phyloP scores from a whole-genome alignment of 192 early-diverging fungal genomes.

The Lunasporangiospora selenospora region DNA sequence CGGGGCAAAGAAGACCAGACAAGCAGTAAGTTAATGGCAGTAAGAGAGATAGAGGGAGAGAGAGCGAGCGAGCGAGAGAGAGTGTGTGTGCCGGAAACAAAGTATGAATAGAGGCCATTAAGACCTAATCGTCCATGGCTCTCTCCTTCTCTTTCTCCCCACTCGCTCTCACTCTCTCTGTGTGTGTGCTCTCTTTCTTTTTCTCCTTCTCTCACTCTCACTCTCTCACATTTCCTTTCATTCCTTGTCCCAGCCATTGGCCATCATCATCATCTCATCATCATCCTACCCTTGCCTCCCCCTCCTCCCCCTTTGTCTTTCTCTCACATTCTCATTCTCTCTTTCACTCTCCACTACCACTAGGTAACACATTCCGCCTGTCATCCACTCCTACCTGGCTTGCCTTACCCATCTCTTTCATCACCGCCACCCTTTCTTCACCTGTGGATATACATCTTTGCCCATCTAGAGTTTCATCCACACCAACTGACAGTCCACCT shows the following conservation, averaged over 20 bases:
- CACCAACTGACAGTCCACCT: not conserved
- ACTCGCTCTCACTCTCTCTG: not conserved
- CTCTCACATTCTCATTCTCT: not conserved
- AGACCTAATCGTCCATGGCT: too few species aligned
- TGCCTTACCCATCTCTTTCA: not conserved
- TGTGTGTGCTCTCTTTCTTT: not conserved
- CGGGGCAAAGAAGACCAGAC: too few species aligned
- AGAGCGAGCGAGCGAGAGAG: not conserved
- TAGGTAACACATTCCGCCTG: not conserved
- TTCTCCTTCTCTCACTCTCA: conserved; percentile 1
- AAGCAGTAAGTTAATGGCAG: too few species aligned
- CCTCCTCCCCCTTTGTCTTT: not conserved
- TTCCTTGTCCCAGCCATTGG: not conserved
- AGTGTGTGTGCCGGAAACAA: not conserved
- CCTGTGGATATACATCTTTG: not conserved
- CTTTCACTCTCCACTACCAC: too few species aligned
- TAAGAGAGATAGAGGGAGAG: not conserved
- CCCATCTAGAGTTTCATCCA: not conserved
- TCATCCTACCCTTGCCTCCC: not conserved
- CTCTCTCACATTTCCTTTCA: not conserved
- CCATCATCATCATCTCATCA: not conserved
- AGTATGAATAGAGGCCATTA: not conserved
- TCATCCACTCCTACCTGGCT: not conserved
- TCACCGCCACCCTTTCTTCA: not conserved
- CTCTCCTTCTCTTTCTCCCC: not conserved